Evolutionary conservation across 495 filamentous ascomycete species (phyloP), one percentile per base, ranked within the genome.

Genomic region (Penicillium canescens): DNA sequence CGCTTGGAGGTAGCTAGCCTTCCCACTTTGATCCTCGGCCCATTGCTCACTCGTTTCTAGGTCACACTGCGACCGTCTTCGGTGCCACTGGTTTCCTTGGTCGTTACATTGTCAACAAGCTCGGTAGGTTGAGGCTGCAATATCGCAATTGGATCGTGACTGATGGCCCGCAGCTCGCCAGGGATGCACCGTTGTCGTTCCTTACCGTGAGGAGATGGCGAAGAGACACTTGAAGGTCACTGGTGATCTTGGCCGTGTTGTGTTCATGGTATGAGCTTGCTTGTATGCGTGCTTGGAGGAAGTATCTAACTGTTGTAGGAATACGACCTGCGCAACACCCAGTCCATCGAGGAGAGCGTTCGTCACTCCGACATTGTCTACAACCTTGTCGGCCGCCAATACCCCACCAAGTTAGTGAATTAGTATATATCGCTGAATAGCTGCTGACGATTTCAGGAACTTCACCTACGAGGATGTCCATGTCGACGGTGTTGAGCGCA

Each of bases 311-410:
- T 16, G 1, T 11, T 33, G 24, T 57, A 91, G 91, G 94, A 98
- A 84, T 94, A 88, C 74, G 94, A 98, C 68, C 80, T 99, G 50
- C 86, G 86, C 62, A 99, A 99, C 76, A 98, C 91, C 43, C 82
- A 88, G 61, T 97, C 93, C 18, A 92, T 99, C 60, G 94, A 99
- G 70, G 92, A 94, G 74, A 92, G 88, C 59, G 93, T 99, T 37
- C 82, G 94, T 65, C 94, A 99, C 74, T 96, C 92, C 28, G 94
- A 99, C 63, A 85, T 96, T 46, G 94, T 99, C 42, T 97, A 92
- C 80, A 99, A 98, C 72, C 82, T 99, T 57, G 78, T 96, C 57
- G 94, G 94, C 46, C 88, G 92, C 26, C 86, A 90, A 64, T 97
- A 98, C 65, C 89, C 93, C 58, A 99, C 94, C 56, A 99, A 99